Percentiles rank a stretch among this genome's conserved stretches.
phyloP scores from a whole-genome alignment of 169 alveolate genomes.

The Plasmodium sp. region DNA sequence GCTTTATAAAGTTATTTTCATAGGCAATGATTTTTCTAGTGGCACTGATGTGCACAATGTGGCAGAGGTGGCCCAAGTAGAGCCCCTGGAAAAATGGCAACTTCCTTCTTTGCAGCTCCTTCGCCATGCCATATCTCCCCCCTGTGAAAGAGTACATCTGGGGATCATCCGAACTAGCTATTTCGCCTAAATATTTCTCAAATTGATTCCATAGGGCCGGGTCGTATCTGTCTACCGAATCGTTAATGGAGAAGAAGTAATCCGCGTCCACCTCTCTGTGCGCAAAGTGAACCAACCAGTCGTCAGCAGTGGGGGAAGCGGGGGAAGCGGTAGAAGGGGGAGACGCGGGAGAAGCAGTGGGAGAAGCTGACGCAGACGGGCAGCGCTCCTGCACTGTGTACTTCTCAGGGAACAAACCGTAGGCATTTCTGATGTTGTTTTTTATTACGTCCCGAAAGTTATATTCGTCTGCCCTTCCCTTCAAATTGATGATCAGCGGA shows the following conservation, averaged over 20 bases:
- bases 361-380: background rate
- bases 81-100: conserved; percentile 81
- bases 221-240: conserved; percentile 78
- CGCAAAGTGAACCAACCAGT: conserved; percentile 77
- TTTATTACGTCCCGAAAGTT: conserved; percentile 76
- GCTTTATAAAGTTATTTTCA: conserved; percentile 76
- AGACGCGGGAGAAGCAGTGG: background rate
- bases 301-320: conserved; percentile 48
- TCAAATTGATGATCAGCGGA: conserved; percentile 81
- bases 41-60: conserved; percentile 85
- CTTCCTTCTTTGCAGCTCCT: conserved; percentile 78
- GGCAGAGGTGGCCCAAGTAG: conserved; percentile 86
- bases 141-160: conserved; percentile 81
- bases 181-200: conserved; percentile 77
- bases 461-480: conserved; percentile 83
- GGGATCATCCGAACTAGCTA: conserved; percentile 75
- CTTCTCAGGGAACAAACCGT: conserved; percentile 78
- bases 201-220: conserved; percentile 80
- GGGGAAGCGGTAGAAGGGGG: background rate
- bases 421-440: conserved; percentile 78
- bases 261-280: conserved; percentile 72
- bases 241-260: conserved; percentile 81
- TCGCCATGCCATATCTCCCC: conserved; percentile 88
- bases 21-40: conserved; percentile 74
- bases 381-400: conserved; percentile 72